Conservation (phyloP, 1,284 basidiomycete genomes). For the Heterobasidion occidentale region DNA sequence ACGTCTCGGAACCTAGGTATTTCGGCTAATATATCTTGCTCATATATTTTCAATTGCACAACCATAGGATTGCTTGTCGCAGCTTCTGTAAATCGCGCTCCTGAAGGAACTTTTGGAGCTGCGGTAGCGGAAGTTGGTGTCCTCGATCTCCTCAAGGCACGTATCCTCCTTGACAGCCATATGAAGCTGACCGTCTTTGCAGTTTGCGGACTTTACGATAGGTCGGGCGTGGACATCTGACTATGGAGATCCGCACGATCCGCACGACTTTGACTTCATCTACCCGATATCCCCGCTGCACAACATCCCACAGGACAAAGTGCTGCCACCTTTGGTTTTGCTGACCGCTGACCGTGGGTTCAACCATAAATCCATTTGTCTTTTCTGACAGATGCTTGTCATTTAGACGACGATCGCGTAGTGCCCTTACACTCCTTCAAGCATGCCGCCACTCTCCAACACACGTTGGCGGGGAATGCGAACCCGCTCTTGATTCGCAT, state of each 20-base stretch:
- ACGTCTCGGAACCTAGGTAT: slow-evolving; percentile 9
- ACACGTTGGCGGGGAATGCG: slow-evolving; percentile 52
- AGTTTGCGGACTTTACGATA: slow-evolving; percentile 76
- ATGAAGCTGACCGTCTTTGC: slow-evolving; percentile 4
- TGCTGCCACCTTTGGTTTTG: slow-evolving; percentile 61
- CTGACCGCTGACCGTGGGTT: slow-evolving; percentile 72
- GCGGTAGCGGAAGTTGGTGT: slow-evolving; percentile 78
- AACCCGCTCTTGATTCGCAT: slow-evolving; percentile 69
- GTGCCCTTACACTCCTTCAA: slow-evolving; percentile 82
- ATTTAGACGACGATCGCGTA: slow-evolving; percentile 72
- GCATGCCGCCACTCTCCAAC: slow-evolving; percentile 65
- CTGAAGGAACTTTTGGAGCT: slow-evolving; percentile 73
- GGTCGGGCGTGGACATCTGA: slow-evolving; percentile 77
- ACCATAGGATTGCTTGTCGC: slow-evolving; percentile 62
- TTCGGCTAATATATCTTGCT: slow-evolving; percentile 9
- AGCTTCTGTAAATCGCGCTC: slow-evolving; percentile 75
- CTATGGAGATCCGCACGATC: slow-evolving; percentile 72
- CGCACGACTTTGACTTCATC: slow-evolving; percentile 79
- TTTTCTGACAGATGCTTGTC: neutral
- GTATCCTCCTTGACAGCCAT: neutral
- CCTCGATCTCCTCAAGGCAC: slow-evolving; percentile 71
- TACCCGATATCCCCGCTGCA: slow-evolving; percentile 72
- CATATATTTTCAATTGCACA: slow-evolving; percentile 1
- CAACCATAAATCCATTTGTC: neutral
- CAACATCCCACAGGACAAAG: slow-evolving; percentile 54